Evolutionary conservation across 2,329 filamentous ascomycete genomes (phyloP).

Genomic region (Calcarisporium arbuscula): DNA sequence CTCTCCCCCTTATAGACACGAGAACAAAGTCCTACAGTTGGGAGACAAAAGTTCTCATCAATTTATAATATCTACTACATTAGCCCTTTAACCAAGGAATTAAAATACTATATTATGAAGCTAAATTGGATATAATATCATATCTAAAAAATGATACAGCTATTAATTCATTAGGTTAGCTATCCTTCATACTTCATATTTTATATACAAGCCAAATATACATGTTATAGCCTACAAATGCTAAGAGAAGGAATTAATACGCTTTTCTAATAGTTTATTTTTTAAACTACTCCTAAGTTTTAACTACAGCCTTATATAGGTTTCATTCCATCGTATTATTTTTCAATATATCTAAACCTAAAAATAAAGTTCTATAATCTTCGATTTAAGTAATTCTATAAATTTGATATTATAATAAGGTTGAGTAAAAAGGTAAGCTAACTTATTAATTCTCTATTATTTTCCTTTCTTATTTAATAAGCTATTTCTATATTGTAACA

Average conservation of each 20-base stretch:
- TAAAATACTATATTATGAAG: background rate
- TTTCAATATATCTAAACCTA: constrained; percentile 2
- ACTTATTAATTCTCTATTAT: constrained; percentile 1
- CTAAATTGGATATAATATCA: background rate
- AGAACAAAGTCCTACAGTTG: too few species aligned
- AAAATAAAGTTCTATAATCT: constrained; percentile 5
- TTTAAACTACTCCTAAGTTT: constrained; percentile 5
- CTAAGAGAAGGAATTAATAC: constrained; percentile 2
- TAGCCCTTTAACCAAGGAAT: background rate
- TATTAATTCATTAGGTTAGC: background rate
- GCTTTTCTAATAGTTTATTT: constrained; percentile 6
- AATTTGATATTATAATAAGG: constrained; percentile 10
- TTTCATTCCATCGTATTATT: constrained; percentile 1
- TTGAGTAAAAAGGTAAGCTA: constrained; percentile 9
- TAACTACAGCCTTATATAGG: constrained; percentile 4
- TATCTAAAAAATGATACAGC: background rate
- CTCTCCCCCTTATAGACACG: too few species aligned
- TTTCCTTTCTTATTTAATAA: constrained; percentile 1
- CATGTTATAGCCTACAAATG: background rate
- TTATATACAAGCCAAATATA: constrained; percentile 4
- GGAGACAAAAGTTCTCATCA: background rate
- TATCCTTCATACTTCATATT: constrained; percentile 1
- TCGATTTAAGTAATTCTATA: constrained; percentile 8
- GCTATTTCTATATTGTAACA: constrained; percentile 5
- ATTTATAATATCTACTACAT: background rate